Conservation (phyloP, 83 land plant species). For the Picea abies region DNA sequence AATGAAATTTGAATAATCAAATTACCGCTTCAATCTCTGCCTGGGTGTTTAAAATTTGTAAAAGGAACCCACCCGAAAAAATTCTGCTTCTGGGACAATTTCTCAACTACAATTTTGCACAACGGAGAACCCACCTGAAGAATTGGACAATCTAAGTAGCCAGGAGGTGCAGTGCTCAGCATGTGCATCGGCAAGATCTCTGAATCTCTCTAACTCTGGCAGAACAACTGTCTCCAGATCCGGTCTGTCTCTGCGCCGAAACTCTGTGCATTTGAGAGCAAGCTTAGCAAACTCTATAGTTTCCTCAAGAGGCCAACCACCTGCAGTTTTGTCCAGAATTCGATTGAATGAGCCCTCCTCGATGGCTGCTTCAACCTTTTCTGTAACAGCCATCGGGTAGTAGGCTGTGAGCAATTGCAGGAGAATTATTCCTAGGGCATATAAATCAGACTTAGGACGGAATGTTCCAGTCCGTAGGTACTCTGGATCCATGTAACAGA, state of each 20-base stretch:
- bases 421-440: conserved; percentile 75
- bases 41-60: no score
- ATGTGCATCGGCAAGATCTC: conserved; percentile 38
- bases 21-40: no score
- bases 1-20: no score
- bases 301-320: conserved; percentile 73
- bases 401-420: conserved; percentile 68
- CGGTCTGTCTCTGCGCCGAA: conserved; percentile 67
- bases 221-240: conserved; percentile 49
- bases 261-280: conserved; percentile 62
- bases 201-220: conserved; percentile 52
- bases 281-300: conserved; percentile 50
- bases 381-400: conserved; percentile 58
- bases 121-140: conserved; percentile 45
- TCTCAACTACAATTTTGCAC: no score
- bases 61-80: no score
- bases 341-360: conserved; percentile 41
- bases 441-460: conserved; percentile 62
- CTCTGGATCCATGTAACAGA: conserved; percentile 82
- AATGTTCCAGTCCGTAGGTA: conserved; percentile 74
- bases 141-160: conserved; percentile 67
- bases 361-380: conserved; percentile 50
- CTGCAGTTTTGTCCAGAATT: conserved; percentile 55
- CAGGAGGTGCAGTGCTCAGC: conserved; percentile 34
- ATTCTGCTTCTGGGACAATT: no score